Conservation (phyloP, 257 asterid species). For the Scutellaria minor region DNA sequence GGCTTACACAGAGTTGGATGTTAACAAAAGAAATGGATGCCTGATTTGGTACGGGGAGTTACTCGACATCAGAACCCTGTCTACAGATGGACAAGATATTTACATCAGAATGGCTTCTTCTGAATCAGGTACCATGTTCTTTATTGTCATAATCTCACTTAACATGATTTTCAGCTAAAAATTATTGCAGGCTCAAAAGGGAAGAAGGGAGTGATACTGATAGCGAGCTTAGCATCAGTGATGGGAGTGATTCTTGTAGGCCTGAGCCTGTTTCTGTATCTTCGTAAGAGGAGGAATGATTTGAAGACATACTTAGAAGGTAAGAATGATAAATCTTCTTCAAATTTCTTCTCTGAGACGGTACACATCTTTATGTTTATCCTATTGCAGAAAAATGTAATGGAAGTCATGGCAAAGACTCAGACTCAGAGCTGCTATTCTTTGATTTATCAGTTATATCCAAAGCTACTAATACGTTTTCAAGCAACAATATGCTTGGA, state of each 20-base stretch:
- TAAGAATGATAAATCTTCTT: background rate
- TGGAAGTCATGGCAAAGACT: background rate
- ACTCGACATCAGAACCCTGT: conserved; percentile 40
- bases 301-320: background rate
- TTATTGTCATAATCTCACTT: background rate
- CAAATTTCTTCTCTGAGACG: no score
- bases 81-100: conserved; percentile 36
- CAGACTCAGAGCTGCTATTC: conserved; percentile 32
- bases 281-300: conserved; percentile 14
- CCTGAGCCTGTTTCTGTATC: conserved; percentile 20
- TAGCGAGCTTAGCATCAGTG: background rate
- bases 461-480: conserved; percentile 37
- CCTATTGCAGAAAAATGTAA: no score
- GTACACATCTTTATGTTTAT: no score
- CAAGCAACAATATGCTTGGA: conserved; percentile 31
- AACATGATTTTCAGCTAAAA: background rate
- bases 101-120: conserved; percentile 47
- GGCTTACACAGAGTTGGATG: conserved; percentile 39
- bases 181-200: conserved; percentile 12
- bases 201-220: conserved; percentile 15
- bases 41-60: conserved; percentile 50
- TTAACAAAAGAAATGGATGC: conserved; percentile 42
- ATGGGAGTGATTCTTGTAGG: conserved; percentile 11
- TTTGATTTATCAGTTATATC: conserved; percentile 18
- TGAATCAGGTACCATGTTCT: conserved; percentile 35